phyloP scores from a whole-genome alignment of 257 asterid genomes.

The Fraxinus pennsylvanica region DNA sequence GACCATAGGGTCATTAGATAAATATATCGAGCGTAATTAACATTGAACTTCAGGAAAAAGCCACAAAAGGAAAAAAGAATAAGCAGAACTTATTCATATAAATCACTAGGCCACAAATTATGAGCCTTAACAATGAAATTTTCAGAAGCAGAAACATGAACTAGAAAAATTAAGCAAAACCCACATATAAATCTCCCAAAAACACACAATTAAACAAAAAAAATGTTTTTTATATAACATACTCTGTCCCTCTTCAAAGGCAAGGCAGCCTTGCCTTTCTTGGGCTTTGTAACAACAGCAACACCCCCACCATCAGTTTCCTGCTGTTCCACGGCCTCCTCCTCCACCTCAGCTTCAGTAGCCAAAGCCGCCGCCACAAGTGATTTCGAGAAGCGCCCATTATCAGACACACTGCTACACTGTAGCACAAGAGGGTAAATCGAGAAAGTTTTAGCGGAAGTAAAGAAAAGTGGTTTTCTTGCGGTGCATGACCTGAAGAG shows the following conservation, averaged over 20 bases:
- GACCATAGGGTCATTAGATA: too few relatives aligned
- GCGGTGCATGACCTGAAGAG: not conserved
- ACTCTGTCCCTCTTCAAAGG: constrained; percentile 84
- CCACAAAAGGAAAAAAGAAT: not conserved
- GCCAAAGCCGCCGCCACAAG: constrained; percentile 46
- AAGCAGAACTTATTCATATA: not conserved
- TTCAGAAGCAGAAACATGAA: not conserved
- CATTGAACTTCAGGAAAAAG: not conserved
- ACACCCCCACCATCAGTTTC: constrained; percentile 41
- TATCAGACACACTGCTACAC: constrained; percentile 17
- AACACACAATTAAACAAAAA: not conserved
- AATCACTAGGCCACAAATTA: constrained; percentile 3
- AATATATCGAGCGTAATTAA: not conserved
- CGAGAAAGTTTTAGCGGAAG: not conserved
- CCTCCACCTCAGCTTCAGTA: constrained; percentile 49
- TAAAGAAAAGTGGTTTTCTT: not conserved
- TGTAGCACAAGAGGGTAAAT: not conserved
- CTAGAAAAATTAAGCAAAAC: not conserved
- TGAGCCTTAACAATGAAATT: constrained; percentile 3
- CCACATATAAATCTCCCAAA: constrained; percentile 6
- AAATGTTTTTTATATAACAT: constrained; percentile 21
- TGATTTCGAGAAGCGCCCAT: constrained; percentile 46
- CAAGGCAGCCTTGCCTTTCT: constrained; percentile 93
- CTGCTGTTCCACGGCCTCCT: constrained; percentile 38
- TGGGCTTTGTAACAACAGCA: constrained; percentile 64